A percentile compares a stretch with the other conserved stretches of the same genome.
Evolutionary conservation across 2,329 filamentous ascomycete genomes (phyloP).

Genomic region (Orbilia quercus): DNA sequence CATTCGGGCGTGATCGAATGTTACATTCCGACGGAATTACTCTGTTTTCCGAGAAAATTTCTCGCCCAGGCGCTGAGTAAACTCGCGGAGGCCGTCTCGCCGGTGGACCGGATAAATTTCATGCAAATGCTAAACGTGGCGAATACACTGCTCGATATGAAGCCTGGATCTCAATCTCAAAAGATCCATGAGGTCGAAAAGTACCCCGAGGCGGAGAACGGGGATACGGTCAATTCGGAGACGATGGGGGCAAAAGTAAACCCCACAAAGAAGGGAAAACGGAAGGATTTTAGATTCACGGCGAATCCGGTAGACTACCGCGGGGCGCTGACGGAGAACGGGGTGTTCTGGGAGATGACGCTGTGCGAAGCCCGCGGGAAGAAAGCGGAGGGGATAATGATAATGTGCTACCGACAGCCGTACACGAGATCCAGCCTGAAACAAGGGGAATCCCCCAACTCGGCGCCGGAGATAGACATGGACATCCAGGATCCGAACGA

Average conservation of each 20-base stretch:
- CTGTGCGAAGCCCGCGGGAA: not conserved
- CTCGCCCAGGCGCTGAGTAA: slow-evolving; percentile 21
- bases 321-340: slow-evolving; percentile 39
- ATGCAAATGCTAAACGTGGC: slow-evolving; percentile 40
- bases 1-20: slow-evolving; percentile 37
- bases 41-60: slow-evolving; percentile 28
- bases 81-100: slow-evolving; percentile 30
- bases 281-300: slow-evolving; percentile 1
- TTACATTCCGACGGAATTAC: slow-evolving; percentile 29
- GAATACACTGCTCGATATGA: slow-evolving; percentile 11
- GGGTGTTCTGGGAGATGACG: slow-evolving; percentile 39
- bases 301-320: not conserved
- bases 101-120: slow-evolving; percentile 30
- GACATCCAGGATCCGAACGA: not conserved
- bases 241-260: no score
- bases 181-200: no score
- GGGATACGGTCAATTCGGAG: not conserved
- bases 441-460: not conserved
- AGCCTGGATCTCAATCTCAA: no score
- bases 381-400: slow-evolving; percentile 20
- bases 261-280: not conserved
- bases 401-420: slow-evolving; percentile 40
- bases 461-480: slow-evolving; percentile 25
- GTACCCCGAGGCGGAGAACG: not conserved
- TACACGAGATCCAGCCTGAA: slow-evolving; percentile 8